A percentile compares a stretch with the other conserved stretches of the same genome.
These are phyloP conservation scores for Metarhizium humberi DNA, from an alignment of 2,329 filamentous ascomycete species.

Conservation along the genomic window DNA sequence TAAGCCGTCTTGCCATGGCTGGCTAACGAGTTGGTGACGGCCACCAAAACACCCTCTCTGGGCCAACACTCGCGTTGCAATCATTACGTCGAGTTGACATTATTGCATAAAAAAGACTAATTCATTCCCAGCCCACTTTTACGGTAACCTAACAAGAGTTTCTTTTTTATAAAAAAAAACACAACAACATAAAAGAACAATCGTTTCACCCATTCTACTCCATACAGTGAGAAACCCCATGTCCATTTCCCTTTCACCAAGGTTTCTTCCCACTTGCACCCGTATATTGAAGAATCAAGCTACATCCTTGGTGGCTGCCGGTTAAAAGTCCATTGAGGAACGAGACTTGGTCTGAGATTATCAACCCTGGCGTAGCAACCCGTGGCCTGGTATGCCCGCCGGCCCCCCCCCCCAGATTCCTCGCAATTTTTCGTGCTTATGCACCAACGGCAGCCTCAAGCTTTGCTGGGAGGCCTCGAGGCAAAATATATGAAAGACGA, in stretches of 20 bases:
- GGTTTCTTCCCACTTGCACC: background rate
- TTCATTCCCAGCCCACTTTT: constrained; percentile 1
- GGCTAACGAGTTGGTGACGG: too few relatives aligned
- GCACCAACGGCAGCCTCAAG: background rate
- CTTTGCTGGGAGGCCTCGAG: background rate
- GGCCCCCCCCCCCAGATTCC: background rate
- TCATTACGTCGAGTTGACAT: too few relatives aligned
- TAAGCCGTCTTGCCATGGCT: too few relatives aligned
- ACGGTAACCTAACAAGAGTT: background rate
- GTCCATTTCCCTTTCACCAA: background rate
- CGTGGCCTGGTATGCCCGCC: background rate
- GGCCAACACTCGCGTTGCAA: too few relatives aligned
- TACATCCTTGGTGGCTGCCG: background rate
- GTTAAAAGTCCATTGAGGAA: background rate
- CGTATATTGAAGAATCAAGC: background rate
- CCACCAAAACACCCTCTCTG: too few relatives aligned
- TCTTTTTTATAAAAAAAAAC: background rate
- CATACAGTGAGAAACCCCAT: background rate
- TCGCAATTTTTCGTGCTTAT: background rate
- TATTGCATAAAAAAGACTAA: background rate
- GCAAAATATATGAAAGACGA: background rate
- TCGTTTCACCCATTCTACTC: constrained; percentile 1
- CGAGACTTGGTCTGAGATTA: background rate
- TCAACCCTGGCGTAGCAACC: background rate
- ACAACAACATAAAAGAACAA: background rate